Evolutionary conservation across 768 basidiomycete species (phyloP).

Genomic region (Kondoa subrosea): DNA sequence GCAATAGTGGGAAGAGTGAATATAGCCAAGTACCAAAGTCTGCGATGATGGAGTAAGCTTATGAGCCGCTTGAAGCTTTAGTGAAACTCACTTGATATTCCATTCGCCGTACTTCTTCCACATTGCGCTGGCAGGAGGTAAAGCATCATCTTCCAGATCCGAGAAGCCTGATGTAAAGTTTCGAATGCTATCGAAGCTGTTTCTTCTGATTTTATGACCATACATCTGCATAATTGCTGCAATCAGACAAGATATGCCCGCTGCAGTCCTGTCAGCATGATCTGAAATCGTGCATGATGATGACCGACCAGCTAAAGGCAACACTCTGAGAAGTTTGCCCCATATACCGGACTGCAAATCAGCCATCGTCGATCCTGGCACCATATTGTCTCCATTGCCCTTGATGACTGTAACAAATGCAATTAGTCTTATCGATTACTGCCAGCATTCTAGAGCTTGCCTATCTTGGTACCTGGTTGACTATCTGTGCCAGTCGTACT

Average conservation of each 20-base stretch:
- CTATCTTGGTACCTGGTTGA: too few relatives aligned
- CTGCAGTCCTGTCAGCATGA: not conserved
- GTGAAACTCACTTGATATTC: not conserved
- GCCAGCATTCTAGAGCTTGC: too few relatives aligned
- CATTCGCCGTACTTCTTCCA: not conserved
- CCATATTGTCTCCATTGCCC: not conserved
- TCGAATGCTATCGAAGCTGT: not conserved
- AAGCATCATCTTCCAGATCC: not conserved
- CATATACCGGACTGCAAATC: not conserved
- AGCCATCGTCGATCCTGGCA: not conserved
- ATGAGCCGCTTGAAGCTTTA: too few relatives aligned
- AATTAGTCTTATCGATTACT: too few relatives aligned
- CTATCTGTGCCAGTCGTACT: too few relatives aligned
- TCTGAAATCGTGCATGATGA: not conserved
- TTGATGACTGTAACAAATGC: not conserved
- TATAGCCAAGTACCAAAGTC: not conserved
- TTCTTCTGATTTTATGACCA: not conserved
- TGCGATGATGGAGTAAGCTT: too few relatives aligned
- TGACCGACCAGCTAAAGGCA: not conserved
- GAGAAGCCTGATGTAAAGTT: not conserved
- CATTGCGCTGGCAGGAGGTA: not conserved
- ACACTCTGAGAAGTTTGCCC: not conserved
- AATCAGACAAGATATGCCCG: not conserved
- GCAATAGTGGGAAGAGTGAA: not conserved
- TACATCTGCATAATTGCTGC: not conserved